Percentiles rank a stretch among this genome's conserved stretches.
phyloP scores from a whole-genome alignment of 192 early-diverging fungal genomes.

The Coemansia nantahalensis region DNA sequence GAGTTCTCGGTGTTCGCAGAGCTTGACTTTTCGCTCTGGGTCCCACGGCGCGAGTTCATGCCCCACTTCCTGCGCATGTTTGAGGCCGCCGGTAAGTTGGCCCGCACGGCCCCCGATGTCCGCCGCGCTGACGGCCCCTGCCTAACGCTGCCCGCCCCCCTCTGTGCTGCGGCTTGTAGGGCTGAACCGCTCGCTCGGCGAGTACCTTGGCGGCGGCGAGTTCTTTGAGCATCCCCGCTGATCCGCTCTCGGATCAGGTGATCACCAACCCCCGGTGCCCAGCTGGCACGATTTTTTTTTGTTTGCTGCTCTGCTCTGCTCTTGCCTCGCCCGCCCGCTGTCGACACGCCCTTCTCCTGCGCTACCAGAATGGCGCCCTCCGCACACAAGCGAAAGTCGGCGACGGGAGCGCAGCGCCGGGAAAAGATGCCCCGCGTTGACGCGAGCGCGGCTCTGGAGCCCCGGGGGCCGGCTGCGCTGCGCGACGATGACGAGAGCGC shows the following conservation, averaged over 20 bases:
- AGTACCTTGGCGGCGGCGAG: conserved; percentile 27
- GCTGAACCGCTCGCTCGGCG: conserved; percentile 19
- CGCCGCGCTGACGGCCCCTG: too few species aligned
- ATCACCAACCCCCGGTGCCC: too few species aligned
- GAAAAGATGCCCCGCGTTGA: neutral
- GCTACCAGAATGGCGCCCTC: too few species aligned
- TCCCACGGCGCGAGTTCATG: conserved; percentile 83
- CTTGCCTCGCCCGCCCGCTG: too few species aligned
- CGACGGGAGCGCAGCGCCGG: neutral
- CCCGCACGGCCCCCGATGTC: too few species aligned
- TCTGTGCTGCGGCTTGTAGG: conserved; percentile 2
- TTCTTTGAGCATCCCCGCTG: too few species aligned
- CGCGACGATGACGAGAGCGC: too few species aligned
- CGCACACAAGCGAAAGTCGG: neutral
- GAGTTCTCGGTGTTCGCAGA: conserved; percentile 91
- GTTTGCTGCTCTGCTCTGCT: too few species aligned
- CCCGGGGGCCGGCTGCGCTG: neutral
- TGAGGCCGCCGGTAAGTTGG: conserved; percentile 55
- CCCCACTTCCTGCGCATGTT: conserved; percentile 91
- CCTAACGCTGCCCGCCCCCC: too few species aligned
- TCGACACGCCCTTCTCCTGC: too few species aligned
- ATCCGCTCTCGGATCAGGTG: too few species aligned
- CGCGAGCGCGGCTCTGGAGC: neutral
- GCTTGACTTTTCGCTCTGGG: conserved; percentile 87
- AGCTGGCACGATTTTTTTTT: too few species aligned